Conservation (phyloP, 495 filamentous ascomycete species). For the Daldinia caldariorum region DNA sequence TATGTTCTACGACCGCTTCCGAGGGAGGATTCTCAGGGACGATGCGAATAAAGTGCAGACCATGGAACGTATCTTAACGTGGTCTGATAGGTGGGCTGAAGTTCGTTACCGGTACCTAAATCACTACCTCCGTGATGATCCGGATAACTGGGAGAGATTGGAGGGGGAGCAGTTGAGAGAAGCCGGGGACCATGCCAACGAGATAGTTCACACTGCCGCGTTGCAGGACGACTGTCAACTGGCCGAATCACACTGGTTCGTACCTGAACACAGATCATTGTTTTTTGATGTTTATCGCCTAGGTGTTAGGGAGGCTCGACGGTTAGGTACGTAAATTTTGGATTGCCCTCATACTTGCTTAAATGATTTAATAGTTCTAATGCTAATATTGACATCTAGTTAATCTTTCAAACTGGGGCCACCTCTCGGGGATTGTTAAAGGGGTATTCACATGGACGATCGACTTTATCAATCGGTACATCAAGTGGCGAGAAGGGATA, state of each 20-base stretch:
- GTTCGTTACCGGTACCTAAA: conserved; percentile 21
- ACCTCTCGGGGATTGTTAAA: not conserved
- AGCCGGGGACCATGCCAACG: conserved; percentile 12
- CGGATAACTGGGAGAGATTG: not conserved
- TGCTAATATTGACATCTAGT: conserved; percentile 5
- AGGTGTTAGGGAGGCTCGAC: conserved; percentile 3
- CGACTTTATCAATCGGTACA: conserved; percentile 13
- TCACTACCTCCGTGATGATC: conserved; percentile 29
- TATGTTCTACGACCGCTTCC: not conserved
- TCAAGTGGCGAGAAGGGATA: conserved; percentile 15
- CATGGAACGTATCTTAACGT: not conserved
- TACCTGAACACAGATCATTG: not conserved
- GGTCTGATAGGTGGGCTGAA: conserved; percentile 18
- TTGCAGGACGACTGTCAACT: conserved; percentile 17
- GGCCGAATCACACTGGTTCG: conserved; percentile 11
- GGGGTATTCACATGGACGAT: conserved; percentile 10
- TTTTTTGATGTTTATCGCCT: conserved; percentile 13
- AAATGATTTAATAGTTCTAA: conserved; percentile 1
- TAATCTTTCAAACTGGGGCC: not conserved
- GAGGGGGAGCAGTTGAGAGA: not conserved
- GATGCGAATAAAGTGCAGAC: not conserved
- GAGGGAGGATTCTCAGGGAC: not conserved
- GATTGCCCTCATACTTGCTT: not conserved
- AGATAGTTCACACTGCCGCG: conserved; percentile 3
- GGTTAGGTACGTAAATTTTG: conserved; percentile 13